A percentile compares a stretch with the other conserved stretches of the same genome.
Conservation (phyloP, 768 basidiomycete genomes). For the Pseudohyphozyma bogoriensis region DNA sequence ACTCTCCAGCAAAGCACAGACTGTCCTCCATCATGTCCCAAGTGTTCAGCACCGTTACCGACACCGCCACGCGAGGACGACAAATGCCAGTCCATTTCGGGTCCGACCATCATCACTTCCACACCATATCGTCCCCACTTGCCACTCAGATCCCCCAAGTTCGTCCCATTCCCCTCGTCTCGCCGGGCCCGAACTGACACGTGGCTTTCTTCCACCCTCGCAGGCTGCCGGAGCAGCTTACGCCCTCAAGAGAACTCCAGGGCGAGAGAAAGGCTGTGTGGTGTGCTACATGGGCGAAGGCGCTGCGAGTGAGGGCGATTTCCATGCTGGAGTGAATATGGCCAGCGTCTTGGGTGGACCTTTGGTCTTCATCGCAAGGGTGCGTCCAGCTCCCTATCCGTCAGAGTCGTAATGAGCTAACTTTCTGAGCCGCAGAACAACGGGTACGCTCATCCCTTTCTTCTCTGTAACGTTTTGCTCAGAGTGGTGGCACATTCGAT, state of each 20-base stretch:
- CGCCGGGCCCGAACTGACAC: not conserved
- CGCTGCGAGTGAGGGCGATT: constrained; percentile 88
- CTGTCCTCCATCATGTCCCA: constrained; percentile 78
- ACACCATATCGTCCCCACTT: constrained; percentile 85
- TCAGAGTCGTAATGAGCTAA: not conserved
- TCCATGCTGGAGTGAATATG: constrained; percentile 73
- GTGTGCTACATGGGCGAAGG: constrained; percentile 86
- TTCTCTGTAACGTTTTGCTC: too few relatives aligned
- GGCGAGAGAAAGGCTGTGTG: constrained; percentile 62
- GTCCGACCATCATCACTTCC: constrained; percentile 71
- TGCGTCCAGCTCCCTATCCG: constrained; percentile 2
- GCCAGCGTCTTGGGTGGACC: constrained; percentile 41
- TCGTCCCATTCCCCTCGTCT: not conserved
- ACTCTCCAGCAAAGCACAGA: not conserved
- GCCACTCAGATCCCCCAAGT: constrained; percentile 73
- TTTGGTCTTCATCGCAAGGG: constrained; percentile 27
- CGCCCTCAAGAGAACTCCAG: constrained; percentile 65
- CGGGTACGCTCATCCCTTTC: constrained; percentile 1
- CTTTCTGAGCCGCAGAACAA: constrained; percentile 9
- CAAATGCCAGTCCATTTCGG: constrained; percentile 60
- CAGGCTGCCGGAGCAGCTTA: constrained; percentile 90
- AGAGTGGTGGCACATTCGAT: constrained; percentile 5
- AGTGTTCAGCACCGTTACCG: constrained; percentile 77
- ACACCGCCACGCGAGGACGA: constrained; percentile 54
- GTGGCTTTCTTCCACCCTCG: too few relatives aligned